A percentile compares a stretch with the other conserved stretches of the same genome.
These are phyloP conservation scores for Pichia sporocuriosa DNA, from an alignment of 805 yeast species.

Conservation along the genomic window DNA sequence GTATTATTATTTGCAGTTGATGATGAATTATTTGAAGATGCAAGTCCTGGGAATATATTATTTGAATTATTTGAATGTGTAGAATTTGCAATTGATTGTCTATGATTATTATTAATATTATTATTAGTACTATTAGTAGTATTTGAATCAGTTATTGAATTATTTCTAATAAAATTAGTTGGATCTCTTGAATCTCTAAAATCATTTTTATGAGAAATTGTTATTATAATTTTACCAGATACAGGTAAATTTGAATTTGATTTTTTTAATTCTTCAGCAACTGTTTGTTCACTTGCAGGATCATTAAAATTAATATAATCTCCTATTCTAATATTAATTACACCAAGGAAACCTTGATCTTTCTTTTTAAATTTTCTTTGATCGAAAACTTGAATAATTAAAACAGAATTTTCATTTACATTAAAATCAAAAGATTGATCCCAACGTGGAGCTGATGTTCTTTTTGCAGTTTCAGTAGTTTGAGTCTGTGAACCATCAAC, in stretches of 20 bases:
- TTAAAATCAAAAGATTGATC: slow-evolving; percentile 81
- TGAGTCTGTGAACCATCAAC: slow-evolving; percentile 97
- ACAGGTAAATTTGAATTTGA: slow-evolving; percentile 89
- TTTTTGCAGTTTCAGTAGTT: slow-evolving; percentile 88
- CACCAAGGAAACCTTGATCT: slow-evolving; percentile 98
- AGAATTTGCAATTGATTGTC: slow-evolving; percentile 7
- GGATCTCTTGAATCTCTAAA: slow-evolving; percentile 29
- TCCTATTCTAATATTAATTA: slow-evolving; percentile 82
- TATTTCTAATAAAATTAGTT: slow-evolving; percentile 19
- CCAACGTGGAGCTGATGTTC: slow-evolving; percentile 97
- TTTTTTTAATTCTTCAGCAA: slow-evolving; percentile 85
- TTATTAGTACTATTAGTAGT: slow-evolving; percentile 1
- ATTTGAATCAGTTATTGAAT: slow-evolving; percentile 6
- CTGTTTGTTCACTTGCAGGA: slow-evolving; percentile 62
- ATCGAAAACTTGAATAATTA: slow-evolving; percentile 92
- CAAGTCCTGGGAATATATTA: slow-evolving; percentile 24
- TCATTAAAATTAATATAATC: slow-evolving; percentile 71
- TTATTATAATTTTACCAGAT: slow-evolving; percentile 84
- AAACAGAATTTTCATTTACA: slow-evolving; percentile 70
- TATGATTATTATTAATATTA: not conserved
- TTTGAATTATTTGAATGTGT: slow-evolving; percentile 7
- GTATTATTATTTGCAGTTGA: not conserved
- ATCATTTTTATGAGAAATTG: slow-evolving; percentile 48
- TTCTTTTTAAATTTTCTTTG: slow-evolving; percentile 96
- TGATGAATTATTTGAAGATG: slow-evolving; percentile 15